phyloP scores from a whole-genome alignment of 345 rosid genomes.

The Rubroshorea leprosula region DNA sequence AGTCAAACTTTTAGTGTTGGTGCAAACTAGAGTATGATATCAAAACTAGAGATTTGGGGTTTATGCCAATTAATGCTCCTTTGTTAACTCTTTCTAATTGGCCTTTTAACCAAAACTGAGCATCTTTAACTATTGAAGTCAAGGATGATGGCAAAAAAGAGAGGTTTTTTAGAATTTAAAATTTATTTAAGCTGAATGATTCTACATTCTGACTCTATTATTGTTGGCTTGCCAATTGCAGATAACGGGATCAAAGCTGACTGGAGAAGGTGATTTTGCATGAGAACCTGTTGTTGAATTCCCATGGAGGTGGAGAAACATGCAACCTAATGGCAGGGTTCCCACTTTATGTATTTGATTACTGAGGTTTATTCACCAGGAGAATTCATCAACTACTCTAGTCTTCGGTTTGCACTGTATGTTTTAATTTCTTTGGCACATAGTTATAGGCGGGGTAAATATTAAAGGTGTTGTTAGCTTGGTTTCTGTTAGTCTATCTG shows the following conservation, averaged over 20 bases:
- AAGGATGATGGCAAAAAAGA: no score
- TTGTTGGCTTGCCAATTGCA: constrained; percentile 25
- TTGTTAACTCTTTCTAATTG: no score
- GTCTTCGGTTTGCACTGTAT: constrained; percentile 9
- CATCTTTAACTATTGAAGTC: no score
- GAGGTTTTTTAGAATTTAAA: no score
- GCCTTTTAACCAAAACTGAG: no score
- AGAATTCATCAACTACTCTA: constrained; percentile 10
- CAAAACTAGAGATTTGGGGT: no score
- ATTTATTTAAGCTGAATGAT: no score
- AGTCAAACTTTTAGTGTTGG: no score
- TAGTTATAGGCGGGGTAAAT: constrained; percentile 19
- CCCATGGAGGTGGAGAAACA: background rate
- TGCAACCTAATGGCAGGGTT: background rate
- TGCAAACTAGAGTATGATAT: no score
- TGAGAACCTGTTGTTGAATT: background rate
- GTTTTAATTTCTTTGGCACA: constrained; percentile 11
- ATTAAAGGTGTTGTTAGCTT: constrained; percentile 13
- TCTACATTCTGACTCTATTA: constrained; percentile 14
- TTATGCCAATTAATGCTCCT: no score
- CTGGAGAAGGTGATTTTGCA: constrained; percentile 66
- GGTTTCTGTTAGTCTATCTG: no score
- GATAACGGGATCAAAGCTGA: constrained; percentile 59
- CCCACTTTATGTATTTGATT: background rate
- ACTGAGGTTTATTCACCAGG: constrained; percentile 2